phyloP scores from a whole-genome alignment of 139 green algal genomes.

The Deuterostichococcus epilithicus region DNA sequence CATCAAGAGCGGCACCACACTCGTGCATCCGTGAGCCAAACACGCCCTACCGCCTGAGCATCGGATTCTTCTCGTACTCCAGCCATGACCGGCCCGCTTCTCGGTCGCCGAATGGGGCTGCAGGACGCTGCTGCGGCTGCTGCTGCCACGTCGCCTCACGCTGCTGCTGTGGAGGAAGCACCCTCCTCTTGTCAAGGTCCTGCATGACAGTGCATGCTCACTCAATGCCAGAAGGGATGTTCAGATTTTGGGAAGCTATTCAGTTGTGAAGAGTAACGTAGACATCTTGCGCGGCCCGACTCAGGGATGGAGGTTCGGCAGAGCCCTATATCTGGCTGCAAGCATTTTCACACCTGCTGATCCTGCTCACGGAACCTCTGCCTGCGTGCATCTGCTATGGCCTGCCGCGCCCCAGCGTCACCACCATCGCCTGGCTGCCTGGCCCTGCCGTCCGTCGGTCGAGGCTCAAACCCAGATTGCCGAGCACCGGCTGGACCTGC shows the following conservation, averaged over 20 bases:
- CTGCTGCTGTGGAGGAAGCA: not conserved
- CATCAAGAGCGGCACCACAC: too few relatives aligned
- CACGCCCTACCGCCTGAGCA: not conserved
- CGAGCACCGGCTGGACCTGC: not conserved
- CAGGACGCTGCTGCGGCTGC: too few relatives aligned
- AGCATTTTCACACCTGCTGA: not conserved
- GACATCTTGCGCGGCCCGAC: too few relatives aligned
- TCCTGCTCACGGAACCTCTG: not conserved
- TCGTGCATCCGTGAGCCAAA: too few relatives aligned
- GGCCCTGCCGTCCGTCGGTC: too few relatives aligned
- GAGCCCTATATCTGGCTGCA: too few relatives aligned
- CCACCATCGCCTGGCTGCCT: not conserved
- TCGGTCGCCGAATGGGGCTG: too few relatives aligned
- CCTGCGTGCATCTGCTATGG: not conserved
- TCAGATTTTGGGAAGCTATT: too few relatives aligned
- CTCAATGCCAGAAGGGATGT: not conserved
- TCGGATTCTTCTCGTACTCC: not conserved
- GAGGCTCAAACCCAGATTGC: too few relatives aligned
- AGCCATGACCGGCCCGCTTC: not conserved
- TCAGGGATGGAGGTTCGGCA: too few relatives aligned
- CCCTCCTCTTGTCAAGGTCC: not conserved
- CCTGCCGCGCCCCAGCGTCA: not conserved
- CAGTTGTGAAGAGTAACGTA: too few relatives aligned
- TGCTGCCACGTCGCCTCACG: not conserved
- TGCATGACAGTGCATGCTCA: not conserved